phyloP scores from a whole-genome alignment of 371 early-diverging fungal genomes.

The Lichtheimia hyalospora region DNA sequence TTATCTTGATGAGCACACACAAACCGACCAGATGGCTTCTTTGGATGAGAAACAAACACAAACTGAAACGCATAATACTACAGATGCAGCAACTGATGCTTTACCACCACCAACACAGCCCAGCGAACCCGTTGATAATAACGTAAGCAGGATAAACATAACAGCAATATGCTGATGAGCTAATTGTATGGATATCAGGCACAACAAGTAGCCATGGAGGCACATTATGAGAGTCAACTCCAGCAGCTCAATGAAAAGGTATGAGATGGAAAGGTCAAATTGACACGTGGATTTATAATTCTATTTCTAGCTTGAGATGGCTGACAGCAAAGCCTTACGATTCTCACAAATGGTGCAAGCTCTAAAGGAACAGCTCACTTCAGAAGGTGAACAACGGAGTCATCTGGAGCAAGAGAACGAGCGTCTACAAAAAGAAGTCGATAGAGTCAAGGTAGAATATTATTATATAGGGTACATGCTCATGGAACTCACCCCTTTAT shows the following conservation, averaged over 20 bases:
- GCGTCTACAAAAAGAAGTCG: slow-evolving; percentile 29
- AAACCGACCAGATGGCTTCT: too few relatives aligned
- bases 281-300: background rate
- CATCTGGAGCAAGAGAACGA: slow-evolving; percentile 24
- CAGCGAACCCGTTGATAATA: too few relatives aligned
- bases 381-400: slow-evolving; percentile 23
- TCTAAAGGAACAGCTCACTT: slow-evolving; percentile 23
- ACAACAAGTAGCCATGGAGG: slow-evolving; percentile 24
- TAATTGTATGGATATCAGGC: background rate
- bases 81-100: too few relatives aligned
- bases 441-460: slow-evolving; percentile 19
- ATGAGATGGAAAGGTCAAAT: background rate
- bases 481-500: too few relatives aligned
- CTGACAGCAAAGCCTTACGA: slow-evolving; percentile 40
- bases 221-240: slow-evolving; percentile 32
- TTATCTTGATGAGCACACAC: too few relatives aligned
- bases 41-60: too few relatives aligned
- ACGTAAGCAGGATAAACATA: too few relatives aligned
- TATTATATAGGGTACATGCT: too few relatives aligned
- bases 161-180: too few relatives aligned
- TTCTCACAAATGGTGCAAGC: slow-evolving; percentile 31
- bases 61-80: too few relatives aligned
- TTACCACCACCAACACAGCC: too few relatives aligned
- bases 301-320: slow-evolving; percentile 30
- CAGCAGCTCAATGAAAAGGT: slow-evolving; percentile 34